Evolutionary conservation across 768 basidiomycete species (phyloP), one percentile per base, ranked within the genome.

Genomic region (Suillus alpinus): DNA sequence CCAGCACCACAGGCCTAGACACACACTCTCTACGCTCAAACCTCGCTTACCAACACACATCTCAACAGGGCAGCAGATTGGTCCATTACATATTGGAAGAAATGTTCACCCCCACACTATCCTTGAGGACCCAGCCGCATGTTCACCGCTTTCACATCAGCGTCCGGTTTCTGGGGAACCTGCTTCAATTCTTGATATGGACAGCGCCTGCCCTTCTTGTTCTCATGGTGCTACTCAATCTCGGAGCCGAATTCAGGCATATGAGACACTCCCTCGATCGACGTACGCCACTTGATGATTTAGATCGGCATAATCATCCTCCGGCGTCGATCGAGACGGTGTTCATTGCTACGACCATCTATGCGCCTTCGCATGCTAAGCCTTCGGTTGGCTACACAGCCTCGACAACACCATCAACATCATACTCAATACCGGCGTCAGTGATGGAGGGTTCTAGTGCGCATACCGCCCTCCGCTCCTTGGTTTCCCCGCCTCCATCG

Each of bases 41-140:
- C 69, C 75, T 90, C 59, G 71, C 76, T 39, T 80, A 88, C 66
- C 80, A 83, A 59, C 78, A 80, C 62, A 65, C 61, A 50, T 66
- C 71, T 32, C 61, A 70, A 29, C 72, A 75, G n/a, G 79, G 82
- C 43, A 73, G 76, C 61, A 78, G 75, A 64, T 72, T 91, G 9
- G 72, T 86, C 41, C 85, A 85, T 59, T 86, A 82, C 67, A 83
- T 81, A 16, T 69, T 84, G 66, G 80, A 81, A 58, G 83, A 79
- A 63, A 83, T 81, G 66, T 88, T 86, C 69, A 79, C 81, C 66
- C 86, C 89, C 3, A 77, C 75, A 26, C 69, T 89, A 13, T 78
- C 77, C 44, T 57, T 87, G 29, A 66, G 66, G 16, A 55, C 59
- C 23, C 64, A 64, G 53, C 63, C 56, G 4, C 18, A 59, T 20